Evolutionary conservation across 2,329 filamentous ascomycete species (phyloP), one percentile per base, ranked within the genome.

Genomic region (Fusarium burgessii): DNA sequence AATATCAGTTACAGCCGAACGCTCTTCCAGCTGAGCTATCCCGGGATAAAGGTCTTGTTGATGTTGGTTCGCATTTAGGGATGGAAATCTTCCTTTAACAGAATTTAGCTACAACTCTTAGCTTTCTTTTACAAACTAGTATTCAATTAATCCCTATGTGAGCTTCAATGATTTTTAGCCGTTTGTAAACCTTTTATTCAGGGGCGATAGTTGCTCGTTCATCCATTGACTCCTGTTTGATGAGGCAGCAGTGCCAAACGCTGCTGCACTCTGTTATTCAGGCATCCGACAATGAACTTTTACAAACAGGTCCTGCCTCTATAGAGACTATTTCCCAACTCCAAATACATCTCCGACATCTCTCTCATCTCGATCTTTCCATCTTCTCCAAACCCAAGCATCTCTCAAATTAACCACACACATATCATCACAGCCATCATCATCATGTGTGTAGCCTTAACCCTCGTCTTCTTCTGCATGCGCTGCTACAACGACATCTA

Each of bases 281-380:
- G 18, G 42, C 23, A 62, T 50, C 0, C 43, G 9, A 41, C 10
- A 25, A 15, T 11, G 2, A 15, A 8, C 0, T 17, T n/a, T 3
- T 18, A 6, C 3, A 36, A 8, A 15, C 8, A 4, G 1, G 0
- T 12, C 12, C 32, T 15, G 8, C 14, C 1, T 14, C 4, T 14
- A 6, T 6, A 10, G 5, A 1, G 0, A 4, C 11, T 0, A 13
- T 17, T 1, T 6, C 0, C 2, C 15, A 35, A 33, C 15, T 18
- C 29, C 2, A 3, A 18, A 23, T 3, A 1, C 20, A 20, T 11
- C 27, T 33, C 38, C 6, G 4, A 3, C 15, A 23, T 47, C 29
- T 2, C 17, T 15, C n/a, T 33, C 9, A 12, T 1, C 9, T 13
- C 3, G 15, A 7, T 18, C 8, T 13, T 12, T 23, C 11, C 7